Evolutionary conservation across 2,329 filamentous ascomycete species (phyloP).

Genomic region (Leptodontidium sp.): DNA sequence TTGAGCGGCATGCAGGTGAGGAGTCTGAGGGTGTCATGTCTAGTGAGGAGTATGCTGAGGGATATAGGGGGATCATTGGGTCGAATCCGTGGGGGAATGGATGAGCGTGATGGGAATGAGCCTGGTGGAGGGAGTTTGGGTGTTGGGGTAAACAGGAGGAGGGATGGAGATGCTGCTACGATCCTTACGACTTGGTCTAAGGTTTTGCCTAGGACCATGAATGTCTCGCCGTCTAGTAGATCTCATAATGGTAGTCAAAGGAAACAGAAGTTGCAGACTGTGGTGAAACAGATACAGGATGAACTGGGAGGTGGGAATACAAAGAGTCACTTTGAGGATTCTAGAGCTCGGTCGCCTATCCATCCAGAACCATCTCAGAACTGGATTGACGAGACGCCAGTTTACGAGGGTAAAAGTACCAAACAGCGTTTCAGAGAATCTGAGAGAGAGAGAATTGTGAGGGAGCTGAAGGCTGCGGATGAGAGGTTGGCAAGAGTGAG

Average conservation of each 20-base stretch:
- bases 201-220: background rate
- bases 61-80: conserved; percentile 19
- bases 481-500: conserved; percentile 20
- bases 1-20: background rate
- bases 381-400: background rate
- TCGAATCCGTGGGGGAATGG: conserved; percentile 11
- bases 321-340: background rate
- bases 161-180: background rate
- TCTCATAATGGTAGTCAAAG: background rate
- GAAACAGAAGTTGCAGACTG: background rate
- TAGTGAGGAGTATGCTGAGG: conserved; percentile 19
- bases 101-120: background rate
- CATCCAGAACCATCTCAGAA: background rate
- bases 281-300: background rate
- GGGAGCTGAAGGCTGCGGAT: conserved; percentile 18
- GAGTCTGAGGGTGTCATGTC: background rate
- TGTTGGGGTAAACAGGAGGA: background rate
- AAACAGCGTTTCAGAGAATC: background rate
- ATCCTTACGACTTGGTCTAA: conserved; percentile 5
- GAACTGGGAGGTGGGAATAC: background rate
- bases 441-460: background rate
- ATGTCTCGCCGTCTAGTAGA: no score
- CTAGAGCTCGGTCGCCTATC: background rate
- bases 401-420: background rate
- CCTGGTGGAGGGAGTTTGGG: background rate